Evolutionary conservation across 1,284 basidiomycete species (phyloP).

Genomic region (Golubevia sp.): DNA sequence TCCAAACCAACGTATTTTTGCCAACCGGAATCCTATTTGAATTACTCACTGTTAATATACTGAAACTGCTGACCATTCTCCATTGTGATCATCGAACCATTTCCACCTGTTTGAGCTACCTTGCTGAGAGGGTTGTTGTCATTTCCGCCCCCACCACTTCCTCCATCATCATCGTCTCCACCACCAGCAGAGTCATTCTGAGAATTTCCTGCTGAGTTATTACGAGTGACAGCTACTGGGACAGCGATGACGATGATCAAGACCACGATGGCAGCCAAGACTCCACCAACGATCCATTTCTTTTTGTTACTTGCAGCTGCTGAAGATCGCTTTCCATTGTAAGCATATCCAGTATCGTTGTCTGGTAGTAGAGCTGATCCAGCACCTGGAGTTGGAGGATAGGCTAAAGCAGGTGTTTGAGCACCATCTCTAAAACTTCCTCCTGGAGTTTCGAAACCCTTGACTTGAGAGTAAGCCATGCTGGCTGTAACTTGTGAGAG

Average conservation of each 20-base stretch:
- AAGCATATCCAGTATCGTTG: no score
- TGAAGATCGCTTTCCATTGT: background rate
- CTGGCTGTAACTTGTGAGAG: no score
- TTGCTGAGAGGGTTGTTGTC: conserved; percentile 3
- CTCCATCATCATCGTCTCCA: no score
- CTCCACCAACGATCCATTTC: conserved; percentile 23
- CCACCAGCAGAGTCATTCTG: background rate
- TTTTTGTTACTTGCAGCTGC: conserved; percentile 15
- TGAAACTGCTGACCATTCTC: conserved; percentile 33
- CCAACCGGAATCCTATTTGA: no score
- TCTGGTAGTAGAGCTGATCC: no score
- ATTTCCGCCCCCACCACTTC: background rate
- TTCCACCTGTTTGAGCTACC: conserved; percentile 19
- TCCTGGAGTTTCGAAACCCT: no score
- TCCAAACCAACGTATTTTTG: no score
- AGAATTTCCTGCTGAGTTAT: conserved; percentile 18
- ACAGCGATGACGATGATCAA: conserved; percentile 27
- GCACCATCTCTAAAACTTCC: no score
- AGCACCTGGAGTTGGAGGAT: no score
- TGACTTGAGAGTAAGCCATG: no score
- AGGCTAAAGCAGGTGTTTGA: no score
- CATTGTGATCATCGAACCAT: conserved; percentile 31
- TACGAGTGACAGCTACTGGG: conserved; percentile 14
- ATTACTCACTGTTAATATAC: conserved; percentile 37
- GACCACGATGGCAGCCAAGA: conserved; percentile 19